Evolutionary conservation across 164 flowering plant genomes (phyloP), one percentile per base, ranked within the genome.

Genomic region (Cinnamomum micranthum): DNA sequence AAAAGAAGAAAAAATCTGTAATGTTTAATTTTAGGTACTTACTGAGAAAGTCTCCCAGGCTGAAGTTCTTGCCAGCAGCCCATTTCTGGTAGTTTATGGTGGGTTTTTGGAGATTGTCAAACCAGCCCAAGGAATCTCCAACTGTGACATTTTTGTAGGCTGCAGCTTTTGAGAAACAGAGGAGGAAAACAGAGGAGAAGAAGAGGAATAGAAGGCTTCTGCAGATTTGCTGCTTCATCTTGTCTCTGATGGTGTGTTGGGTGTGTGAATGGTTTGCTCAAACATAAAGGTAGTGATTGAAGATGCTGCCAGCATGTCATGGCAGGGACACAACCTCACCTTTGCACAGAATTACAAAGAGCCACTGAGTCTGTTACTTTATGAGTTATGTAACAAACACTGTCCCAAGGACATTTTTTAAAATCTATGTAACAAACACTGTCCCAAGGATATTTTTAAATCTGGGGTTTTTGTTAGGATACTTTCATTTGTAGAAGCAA

Each of bases 41-140:
- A 95, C 98, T 85, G 86, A 92, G 95, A 80, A 88, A 95, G 88
- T 93, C 98, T 58, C 99, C 98, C 76, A 95, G 80, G 82, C 85
- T 78, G 87, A 95, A 95, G 79, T 77, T 78, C 72, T 92, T 88
- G 71, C 71, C 77, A 60, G 82, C 76, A 58, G 77, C 93, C 99
- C 99, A 95, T 80, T 90, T 88, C 80, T 88, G 94, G 83, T 92
- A 95, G 82, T 91, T 71, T 0, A 87, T 77, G 6, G 52, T 65
- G 22, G 96, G 86, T 24, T 89, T 87, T 22, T 82, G 80, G 33
- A 77, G 82, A 5, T 73, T 82, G 75, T 95, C 99, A 74, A 74
- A 95, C 99, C 99, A 95, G 14, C 99, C 99, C 82, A 91, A 77
- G 1, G 90, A 73, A 50, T 86, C 97, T 2, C 98, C 99, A 71